phyloP scores from a whole-genome alignment of 2,329 filamentous ascomycete species.

The Xylariales sp. region DNA sequence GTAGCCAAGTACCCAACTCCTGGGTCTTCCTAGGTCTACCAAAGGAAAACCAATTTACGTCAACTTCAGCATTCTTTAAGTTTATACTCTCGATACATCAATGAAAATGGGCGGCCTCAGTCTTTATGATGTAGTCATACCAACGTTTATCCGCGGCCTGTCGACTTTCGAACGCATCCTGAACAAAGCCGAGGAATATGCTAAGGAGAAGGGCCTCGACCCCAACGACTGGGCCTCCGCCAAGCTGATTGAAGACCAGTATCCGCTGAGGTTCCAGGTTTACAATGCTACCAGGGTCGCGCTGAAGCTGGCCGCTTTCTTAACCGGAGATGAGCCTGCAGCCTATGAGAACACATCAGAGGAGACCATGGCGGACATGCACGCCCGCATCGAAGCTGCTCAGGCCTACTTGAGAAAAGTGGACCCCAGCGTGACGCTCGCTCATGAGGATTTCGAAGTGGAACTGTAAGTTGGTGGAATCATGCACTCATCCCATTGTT shows the following conservation, averaged over 20 bases:
- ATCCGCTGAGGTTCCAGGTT: conserved; percentile 22
- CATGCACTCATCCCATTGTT: too few relatives aligned
- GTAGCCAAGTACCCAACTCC: too few relatives aligned
- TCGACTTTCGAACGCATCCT: conserved; percentile 18
- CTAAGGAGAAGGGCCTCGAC: conserved; percentile 16
- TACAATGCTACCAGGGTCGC: neutral
- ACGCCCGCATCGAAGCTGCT: conserved; percentile 26
- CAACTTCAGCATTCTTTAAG: too few relatives aligned
- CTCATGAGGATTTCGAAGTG: too few relatives aligned
- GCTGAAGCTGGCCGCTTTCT: neutral
- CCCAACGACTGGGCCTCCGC: conserved; percentile 18
- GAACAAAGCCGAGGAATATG: conserved; percentile 25
- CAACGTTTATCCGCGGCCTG: conserved; percentile 1
- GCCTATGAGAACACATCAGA: conserved; percentile 19
- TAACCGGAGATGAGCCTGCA: neutral
- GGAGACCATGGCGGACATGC: conserved; percentile 25
- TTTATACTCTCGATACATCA: neutral
- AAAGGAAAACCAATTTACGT: too few relatives aligned
- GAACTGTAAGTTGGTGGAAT: too few relatives aligned
- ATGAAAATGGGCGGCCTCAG: neutral
- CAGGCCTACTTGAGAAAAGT: conserved; percentile 18
- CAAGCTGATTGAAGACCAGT: conserved; percentile 33
- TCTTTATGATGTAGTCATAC: neutral
- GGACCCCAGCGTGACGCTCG: too few relatives aligned
- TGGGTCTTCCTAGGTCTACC: too few relatives aligned